phyloP scores from a whole-genome alignment of 352 stramenopile genomes.

The Phytopythium montanum region DNA sequence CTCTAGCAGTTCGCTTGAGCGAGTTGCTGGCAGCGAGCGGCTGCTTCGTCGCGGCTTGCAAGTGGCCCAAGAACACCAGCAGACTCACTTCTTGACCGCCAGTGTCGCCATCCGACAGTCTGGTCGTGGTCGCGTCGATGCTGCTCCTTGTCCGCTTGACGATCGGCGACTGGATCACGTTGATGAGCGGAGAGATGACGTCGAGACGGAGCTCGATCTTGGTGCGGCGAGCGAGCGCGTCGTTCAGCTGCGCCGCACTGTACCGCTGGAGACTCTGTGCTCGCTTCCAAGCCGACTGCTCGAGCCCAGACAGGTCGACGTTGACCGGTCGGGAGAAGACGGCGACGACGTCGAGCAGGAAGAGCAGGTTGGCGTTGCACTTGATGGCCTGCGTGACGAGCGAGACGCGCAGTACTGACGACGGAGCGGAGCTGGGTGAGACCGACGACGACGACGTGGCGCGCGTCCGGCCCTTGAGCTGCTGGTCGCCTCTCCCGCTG shows the following conservation, averaged over 20 bases:
- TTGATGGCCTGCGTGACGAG: constrained; percentile 81
- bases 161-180: constrained; percentile 48
- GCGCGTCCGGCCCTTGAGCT: neutral
- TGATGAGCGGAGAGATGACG: constrained; percentile 79
- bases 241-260: constrained; percentile 66
- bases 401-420: constrained; percentile 42
- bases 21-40: neutral
- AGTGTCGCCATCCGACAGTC: neutral
- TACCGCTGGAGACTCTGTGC: constrained; percentile 76
- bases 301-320: constrained; percentile 70
- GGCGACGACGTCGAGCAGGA: constrained; percentile 55
- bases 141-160: neutral
- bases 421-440: constrained; percentile 8
- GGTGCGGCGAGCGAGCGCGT: constrained; percentile 62
- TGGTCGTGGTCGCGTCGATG: neutral
- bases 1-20: neutral
- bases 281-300: constrained; percentile 68
- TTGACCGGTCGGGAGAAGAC: constrained; percentile 74
- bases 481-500: neutral
- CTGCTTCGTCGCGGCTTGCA: constrained; percentile 61
- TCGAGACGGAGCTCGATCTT: constrained; percentile 74
- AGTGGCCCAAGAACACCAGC: constrained; percentile 71
- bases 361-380: constrained; percentile 73
- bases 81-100: constrained; percentile 35
- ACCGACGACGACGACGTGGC: neutral